Evolutionary conservation across 495 filamentous ascomycete genomes (phyloP), one percentile per base, ranked within the genome.

Genomic region (Platismatia glauca): DNA sequence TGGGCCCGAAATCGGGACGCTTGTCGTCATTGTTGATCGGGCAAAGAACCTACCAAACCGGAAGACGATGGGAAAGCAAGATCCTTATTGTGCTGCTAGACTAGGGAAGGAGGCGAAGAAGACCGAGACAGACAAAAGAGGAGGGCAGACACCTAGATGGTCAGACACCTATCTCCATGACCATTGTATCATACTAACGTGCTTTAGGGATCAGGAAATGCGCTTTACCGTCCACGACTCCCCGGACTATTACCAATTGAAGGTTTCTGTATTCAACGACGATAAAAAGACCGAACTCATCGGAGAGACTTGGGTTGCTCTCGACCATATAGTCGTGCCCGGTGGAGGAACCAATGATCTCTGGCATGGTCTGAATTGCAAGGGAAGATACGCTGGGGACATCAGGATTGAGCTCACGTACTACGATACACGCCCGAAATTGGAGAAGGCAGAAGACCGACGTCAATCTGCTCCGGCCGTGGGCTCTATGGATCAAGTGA

Each of bases 51-150:
- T 99, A 60, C 94, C 95, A 46, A 99, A 97, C 73, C 78, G 90
- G 64, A 93, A 93, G 78, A 90, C 90, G 4, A 95, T 97, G 80
- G 93, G 95, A 60, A 99, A 99, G 77, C 94, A 99, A 76, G 91
- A 97, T 72, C 92, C 95, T 9, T 99, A 97, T 71, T 96, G 91
- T 75, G 93, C 95, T 55, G 91, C 89, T 41, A 81, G 94, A 52
- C 75, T 99, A 37, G 94, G 93, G 13, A 99, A 99, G 73, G 93
- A 97, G 75, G 95, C 93, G 22, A 96, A 95, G 81, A 96, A 96
- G 76, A 99, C 94, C 3, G 89, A 89, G 34, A 96, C 92, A 8
- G 95, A 99, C 75, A 84, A 91, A 64, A 80, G 94, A 70, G 94
- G 94, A 63, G 94, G 94, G 50, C 94, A 99, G 75, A 97, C 93